These are phyloP conservation scores for Knoxia roxburghii DNA, from an alignment of 257 asterid genomes.

Conservation along the genomic window DNA sequence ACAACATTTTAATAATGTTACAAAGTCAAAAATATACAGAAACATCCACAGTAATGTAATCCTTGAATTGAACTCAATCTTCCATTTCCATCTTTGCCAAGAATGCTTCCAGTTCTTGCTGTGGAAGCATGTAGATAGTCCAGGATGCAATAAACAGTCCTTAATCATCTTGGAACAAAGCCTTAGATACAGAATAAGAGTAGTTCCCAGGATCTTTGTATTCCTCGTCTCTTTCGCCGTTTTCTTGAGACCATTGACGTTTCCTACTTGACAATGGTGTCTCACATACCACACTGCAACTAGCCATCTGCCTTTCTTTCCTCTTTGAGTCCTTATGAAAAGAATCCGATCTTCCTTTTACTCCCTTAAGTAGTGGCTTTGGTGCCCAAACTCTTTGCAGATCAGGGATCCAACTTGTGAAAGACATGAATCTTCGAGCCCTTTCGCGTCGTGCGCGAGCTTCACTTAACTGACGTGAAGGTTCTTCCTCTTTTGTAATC, in stretches of 20 bases:
- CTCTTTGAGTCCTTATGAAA: conserved; percentile 44
- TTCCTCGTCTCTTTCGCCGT: conserved; percentile 23
- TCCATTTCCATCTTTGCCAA: background rate
- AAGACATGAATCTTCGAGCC: conserved; percentile 49
- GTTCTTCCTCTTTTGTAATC: conserved; percentile 36
- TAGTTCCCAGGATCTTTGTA: conserved; percentile 22
- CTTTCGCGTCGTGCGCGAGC: conserved; percentile 77
- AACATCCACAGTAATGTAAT: background rate
- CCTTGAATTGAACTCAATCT: background rate
- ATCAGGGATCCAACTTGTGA: conserved; percentile 53
- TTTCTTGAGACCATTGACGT: conserved; percentile 25
- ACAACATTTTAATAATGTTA: background rate
- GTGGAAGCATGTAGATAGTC: no score
- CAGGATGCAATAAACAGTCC: background rate
- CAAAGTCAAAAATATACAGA: background rate
- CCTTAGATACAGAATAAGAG: conserved; percentile 54
- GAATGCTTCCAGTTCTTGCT: no score
- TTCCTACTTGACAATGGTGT: conserved; percentile 65
- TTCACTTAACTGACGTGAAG: conserved; percentile 50
- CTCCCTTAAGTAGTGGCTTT: conserved; percentile 45
- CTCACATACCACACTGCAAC: conserved; percentile 56
- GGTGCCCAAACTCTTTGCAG: conserved; percentile 95
- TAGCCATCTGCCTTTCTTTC: conserved; percentile 33
- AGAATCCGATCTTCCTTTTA: conserved; percentile 40
- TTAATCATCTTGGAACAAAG: conserved; percentile 67